These are phyloP conservation scores for Cercospora brassicicola DNA, from an alignment of 2,329 filamentous ascomycete species.

Conservation along the genomic window DNA sequence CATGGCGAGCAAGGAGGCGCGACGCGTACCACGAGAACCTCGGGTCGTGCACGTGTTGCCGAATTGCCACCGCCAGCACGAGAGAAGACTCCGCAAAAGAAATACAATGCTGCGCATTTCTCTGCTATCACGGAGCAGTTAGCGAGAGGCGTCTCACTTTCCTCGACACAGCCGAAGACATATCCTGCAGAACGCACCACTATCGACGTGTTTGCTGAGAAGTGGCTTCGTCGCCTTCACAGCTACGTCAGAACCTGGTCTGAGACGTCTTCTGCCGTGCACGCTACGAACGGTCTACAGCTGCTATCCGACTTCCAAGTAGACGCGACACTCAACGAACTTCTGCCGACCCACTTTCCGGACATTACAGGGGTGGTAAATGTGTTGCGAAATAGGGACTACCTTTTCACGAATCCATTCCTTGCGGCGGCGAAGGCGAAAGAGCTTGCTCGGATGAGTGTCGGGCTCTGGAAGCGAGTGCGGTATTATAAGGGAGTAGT, in stretches of 20 bases:
- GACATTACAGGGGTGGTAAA: neutral
- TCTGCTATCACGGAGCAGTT: neutral
- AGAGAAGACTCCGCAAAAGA: neutral
- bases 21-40: neutral
- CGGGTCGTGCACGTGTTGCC: neutral
- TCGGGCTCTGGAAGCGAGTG: neutral
- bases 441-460: neutral
- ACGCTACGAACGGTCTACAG: neutral
- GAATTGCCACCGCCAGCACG: neutral
- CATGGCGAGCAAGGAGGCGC: neutral
- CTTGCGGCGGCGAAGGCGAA: neutral
- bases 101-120: neutral
- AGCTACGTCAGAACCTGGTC: constrained; percentile 5
- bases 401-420: constrained; percentile 3
- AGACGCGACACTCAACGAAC: neutral
- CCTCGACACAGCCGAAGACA: neutral
- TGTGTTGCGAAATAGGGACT: neutral
- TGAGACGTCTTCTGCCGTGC: neutral
- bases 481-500: neutral
- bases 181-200: neutral
- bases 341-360: constrained; percentile 1
- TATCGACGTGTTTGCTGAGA: neutral
- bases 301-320: constrained; percentile 1
- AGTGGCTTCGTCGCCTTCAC: constrained; percentile 6
- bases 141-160: neutral